phyloP scores from a whole-genome alignment of 805 yeast species.

The Hanseniaspora jakobsenii region DNA sequence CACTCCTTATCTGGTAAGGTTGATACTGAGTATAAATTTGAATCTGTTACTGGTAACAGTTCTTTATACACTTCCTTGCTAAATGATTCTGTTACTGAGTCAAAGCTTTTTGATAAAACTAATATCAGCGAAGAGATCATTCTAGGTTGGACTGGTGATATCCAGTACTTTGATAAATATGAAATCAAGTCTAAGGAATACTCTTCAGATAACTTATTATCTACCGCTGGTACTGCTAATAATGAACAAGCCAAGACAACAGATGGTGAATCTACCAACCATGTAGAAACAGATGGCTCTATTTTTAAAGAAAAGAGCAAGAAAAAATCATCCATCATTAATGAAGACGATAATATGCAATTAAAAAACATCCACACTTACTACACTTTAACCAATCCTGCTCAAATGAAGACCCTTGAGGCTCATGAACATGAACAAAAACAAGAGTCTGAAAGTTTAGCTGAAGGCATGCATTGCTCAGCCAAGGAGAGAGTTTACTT shows the following conservation, averaged over 20 bases:
- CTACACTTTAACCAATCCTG: conserved; percentile 13
- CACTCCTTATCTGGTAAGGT: neutral
- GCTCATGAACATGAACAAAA: too few relatives aligned
- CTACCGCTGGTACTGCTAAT: too few relatives aligned
- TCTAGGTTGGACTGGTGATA: conserved; percentile 94
- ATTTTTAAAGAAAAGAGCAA: neutral
- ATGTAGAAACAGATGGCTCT: too few relatives aligned
- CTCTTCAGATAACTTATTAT: too few relatives aligned
- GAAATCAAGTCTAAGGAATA: conserved; percentile 15
- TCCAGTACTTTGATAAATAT: conserved; percentile 28
- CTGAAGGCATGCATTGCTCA: conserved; percentile 40
- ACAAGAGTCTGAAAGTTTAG: too few relatives aligned
- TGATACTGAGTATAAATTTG: conserved; percentile 39
- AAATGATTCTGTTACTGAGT: conserved; percentile 11
- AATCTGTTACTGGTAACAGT: conserved; percentile 65
- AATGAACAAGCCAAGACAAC: too few relatives aligned
- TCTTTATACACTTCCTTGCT: conserved; percentile 69
- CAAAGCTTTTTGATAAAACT: conserved; percentile 31
- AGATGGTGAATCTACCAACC: too few relatives aligned
- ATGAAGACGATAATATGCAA: conserved; percentile 13
- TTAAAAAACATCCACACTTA: conserved; percentile 11
- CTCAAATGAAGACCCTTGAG: conserved; percentile 16
- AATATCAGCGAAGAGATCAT: conserved; percentile 79
- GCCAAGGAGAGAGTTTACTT: conserved; percentile 40
- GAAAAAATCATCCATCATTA: neutral